phyloP scores from a whole-genome alignment of 2,329 filamentous ascomycete genomes.

The Aurifilum marmelostoma region DNA sequence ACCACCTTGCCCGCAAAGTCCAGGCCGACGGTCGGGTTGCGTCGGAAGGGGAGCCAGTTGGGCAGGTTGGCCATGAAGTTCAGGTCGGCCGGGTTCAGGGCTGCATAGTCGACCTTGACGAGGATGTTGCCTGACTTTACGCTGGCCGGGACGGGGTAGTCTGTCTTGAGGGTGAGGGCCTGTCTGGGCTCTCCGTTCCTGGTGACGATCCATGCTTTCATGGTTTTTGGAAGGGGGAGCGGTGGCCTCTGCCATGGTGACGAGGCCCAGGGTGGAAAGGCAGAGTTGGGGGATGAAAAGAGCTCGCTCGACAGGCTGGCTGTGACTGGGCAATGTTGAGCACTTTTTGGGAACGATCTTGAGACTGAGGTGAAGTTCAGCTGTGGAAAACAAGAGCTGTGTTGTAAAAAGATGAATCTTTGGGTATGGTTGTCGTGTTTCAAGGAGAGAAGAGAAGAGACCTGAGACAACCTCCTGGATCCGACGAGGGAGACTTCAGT shows the following conservation, averaged over 20 bases:
- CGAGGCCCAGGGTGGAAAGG: too few relatives aligned
- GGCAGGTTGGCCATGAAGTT: conserved; percentile 38
- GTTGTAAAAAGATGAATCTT: background rate
- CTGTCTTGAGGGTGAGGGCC: conserved; percentile 34
- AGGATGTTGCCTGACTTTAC: conserved; percentile 34
- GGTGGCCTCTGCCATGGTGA: conserved; percentile 19
- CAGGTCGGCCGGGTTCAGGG: conserved; percentile 43
- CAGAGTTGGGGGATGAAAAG: too few relatives aligned
- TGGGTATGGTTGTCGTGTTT: conserved; percentile 7
- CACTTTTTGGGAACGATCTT: too few relatives aligned
- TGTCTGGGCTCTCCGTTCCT: conserved; percentile 34
- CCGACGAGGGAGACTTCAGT: too few relatives aligned
- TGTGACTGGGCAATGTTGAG: too few relatives aligned
- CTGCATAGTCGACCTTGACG: conserved; percentile 39
- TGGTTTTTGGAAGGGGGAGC: conserved; percentile 32
- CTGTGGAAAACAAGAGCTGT: background rate
- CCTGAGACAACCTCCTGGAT: background rate
- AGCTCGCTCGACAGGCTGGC: too few relatives aligned
- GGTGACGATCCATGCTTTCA: conserved; percentile 38
- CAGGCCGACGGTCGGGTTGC: conserved; percentile 37
- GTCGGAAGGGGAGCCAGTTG: conserved; percentile 39
- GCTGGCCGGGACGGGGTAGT: conserved; percentile 30
- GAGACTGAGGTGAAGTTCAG: background rate
- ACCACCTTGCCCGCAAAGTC: conserved; percentile 42
- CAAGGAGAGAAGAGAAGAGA: conserved; percentile 4